Conservation (phyloP, 2,329 filamentous ascomycete species). For the Colletotrichum sp. region DNA sequence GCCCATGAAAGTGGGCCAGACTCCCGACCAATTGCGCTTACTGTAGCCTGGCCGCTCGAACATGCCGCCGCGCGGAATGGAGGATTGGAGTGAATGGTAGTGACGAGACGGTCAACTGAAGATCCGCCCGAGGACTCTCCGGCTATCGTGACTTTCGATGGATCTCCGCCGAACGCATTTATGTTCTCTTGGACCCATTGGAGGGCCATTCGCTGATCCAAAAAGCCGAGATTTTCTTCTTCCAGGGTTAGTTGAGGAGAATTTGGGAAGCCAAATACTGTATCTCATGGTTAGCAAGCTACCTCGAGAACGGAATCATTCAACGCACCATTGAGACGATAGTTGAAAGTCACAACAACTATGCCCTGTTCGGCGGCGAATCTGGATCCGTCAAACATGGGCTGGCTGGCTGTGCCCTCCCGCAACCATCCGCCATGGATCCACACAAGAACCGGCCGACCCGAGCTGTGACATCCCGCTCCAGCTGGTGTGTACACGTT, state of each 20-base stretch:
- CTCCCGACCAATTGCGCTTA: background rate
- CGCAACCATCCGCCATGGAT: constrained; percentile 21
- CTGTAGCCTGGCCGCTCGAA: constrained; percentile 1
- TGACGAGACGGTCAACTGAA: constrained; percentile 43
- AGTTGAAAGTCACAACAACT: constrained; percentile 10
- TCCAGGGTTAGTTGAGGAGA: background rate
- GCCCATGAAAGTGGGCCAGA: background rate
- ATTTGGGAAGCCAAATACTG: constrained; percentile 9
- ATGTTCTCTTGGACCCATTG: constrained; percentile 69
- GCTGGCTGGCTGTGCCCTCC: background rate
- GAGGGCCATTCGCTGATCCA: constrained; percentile 62
- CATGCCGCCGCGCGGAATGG: background rate
- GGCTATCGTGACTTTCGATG: constrained; percentile 64
- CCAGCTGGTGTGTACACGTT: constrained; percentile 33
- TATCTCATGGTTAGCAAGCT: background rate
- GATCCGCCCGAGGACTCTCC: constrained; percentile 60
- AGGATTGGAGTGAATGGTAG: background rate
- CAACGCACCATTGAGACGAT: background rate
- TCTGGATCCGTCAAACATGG: background rate
- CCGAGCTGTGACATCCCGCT: background rate
- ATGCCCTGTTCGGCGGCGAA: constrained; percentile 4
- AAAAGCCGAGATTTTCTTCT: constrained; percentile 53
- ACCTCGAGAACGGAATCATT: background rate
- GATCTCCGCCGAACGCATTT: constrained; percentile 66
- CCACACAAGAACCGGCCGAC: constrained; percentile 15